Evolutionary conservation across 176 grass and related monocot genomes (phyloP).

Genomic region (Phragmites australis): DNA sequence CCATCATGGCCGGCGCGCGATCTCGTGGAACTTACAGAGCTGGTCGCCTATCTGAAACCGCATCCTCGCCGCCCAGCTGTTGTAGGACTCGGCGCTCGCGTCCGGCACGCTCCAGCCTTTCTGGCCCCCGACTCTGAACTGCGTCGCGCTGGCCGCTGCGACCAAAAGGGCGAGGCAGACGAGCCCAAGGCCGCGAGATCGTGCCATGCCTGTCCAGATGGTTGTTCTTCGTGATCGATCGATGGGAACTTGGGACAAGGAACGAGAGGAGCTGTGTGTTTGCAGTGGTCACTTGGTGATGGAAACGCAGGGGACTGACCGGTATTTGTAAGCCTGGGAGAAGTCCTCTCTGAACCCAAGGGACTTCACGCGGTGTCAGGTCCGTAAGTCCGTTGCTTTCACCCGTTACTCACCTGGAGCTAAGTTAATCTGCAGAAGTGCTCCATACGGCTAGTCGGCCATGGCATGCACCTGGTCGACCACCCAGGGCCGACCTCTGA

Average conservation of each 20-base stretch:
- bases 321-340: slow-evolving; percentile 39
- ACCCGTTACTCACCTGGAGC: not conserved
- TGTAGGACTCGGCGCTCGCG: slow-evolving; percentile 41
- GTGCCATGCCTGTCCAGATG: slow-evolving; percentile 37
- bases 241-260: not conserved
- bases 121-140: slow-evolving; percentile 63
- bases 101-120: slow-evolving; percentile 57
- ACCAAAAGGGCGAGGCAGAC: slow-evolving; percentile 17
- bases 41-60: slow-evolving; percentile 68
- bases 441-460: not conserved
- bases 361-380: slow-evolving; percentile 49
- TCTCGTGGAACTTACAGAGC: slow-evolving; percentile 46
- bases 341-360: not conserved
- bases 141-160: slow-evolving; percentile 44
- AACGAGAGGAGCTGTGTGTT: too few species aligned
- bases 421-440: not conserved
- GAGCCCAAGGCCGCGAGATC: not conserved
- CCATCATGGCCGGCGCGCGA: not conserved
- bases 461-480: not conserved
- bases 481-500: too few species aligned
- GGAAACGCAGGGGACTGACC: not conserved
- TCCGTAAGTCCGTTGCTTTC: slow-evolving; percentile 30
- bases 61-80: slow-evolving; percentile 48
- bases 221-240: not conserved
- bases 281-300: too few species aligned